phyloP scores from a whole-genome alignment of 768 basidiomycete genomes.

The Tylopilus plumbeoviolaceoides region DNA sequence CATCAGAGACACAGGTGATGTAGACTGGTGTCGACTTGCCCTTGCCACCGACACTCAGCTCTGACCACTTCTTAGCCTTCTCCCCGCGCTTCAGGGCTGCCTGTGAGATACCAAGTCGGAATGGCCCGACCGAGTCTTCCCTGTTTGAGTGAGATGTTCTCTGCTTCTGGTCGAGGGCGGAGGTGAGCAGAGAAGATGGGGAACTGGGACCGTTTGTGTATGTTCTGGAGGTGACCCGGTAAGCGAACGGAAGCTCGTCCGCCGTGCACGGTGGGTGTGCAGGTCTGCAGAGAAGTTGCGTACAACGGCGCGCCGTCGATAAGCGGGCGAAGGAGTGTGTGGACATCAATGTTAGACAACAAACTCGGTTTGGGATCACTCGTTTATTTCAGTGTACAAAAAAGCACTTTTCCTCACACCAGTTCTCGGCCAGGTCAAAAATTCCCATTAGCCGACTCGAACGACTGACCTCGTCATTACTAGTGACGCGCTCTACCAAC shows the following conservation, averaged over 20 bases:
- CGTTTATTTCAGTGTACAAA: not conserved
- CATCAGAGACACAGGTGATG: not conserved
- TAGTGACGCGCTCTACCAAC: slow-evolving; percentile 66
- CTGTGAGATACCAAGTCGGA: slow-evolving; percentile 66
- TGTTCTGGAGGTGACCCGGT: slow-evolving; percentile 15
- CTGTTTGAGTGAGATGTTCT: slow-evolving; percentile 33
- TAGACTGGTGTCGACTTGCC: slow-evolving; percentile 38
- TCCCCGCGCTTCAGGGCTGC: slow-evolving; percentile 49
- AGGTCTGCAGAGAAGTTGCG: not conserved
- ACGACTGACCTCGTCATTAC: slow-evolving; percentile 70
- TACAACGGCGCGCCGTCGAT: slow-evolving; percentile 6
- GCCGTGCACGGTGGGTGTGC: not conserved
- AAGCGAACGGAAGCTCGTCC: not conserved
- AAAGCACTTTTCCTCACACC: not conserved
- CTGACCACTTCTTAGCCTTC: slow-evolving; percentile 72
- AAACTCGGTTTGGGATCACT: slow-evolving; percentile 7
- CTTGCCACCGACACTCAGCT: slow-evolving; percentile 73
- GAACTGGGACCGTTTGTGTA: slow-evolving; percentile 49
- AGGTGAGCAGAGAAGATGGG: slow-evolving; percentile 53
- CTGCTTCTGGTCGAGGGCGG: slow-evolving; percentile 60
- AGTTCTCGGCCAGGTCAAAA: slow-evolving; percentile 5
- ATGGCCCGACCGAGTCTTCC: slow-evolving; percentile 71
- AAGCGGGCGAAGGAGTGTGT: slow-evolving; percentile 3
- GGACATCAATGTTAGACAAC: slow-evolving; percentile 10
- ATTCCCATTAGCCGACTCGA: slow-evolving; percentile 53